phyloP scores from a whole-genome alignment of 805 yeast genomes.

The Yamadazyma scolyti region DNA sequence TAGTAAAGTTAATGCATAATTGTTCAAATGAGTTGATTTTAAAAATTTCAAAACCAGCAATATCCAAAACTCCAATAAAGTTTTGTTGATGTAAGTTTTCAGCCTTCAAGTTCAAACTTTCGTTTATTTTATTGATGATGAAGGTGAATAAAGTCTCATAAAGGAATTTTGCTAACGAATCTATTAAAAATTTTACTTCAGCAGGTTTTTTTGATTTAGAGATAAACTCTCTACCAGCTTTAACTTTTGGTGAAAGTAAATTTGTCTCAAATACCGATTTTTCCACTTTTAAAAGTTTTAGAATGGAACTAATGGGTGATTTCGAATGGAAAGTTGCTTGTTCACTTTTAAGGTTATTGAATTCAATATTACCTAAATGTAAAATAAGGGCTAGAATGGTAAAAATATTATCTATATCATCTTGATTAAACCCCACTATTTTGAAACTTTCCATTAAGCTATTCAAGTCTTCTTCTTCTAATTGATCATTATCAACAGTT shows the following conservation, averaged over 20 bases:
- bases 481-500: constrained; percentile 58
- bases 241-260: constrained; percentile 75
- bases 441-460: constrained; percentile 63
- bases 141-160: constrained; percentile 81
- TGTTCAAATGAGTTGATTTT: constrained; percentile 57
- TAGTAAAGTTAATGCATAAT: constrained; percentile 57
- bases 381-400: constrained; percentile 70
- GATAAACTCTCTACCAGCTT: constrained; percentile 86
- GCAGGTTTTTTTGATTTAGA: constrained; percentile 72
- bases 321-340: constrained; percentile 67
- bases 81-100: constrained; percentile 28
- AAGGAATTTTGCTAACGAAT: constrained; percentile 81
- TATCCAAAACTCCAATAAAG: constrained; percentile 56
- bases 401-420: constrained; percentile 58
- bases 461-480: constrained; percentile 68
- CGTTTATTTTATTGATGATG: constrained; percentile 73
- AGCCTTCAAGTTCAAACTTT: constrained; percentile 39
- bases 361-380: constrained; percentile 81
- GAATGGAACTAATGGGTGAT: constrained; percentile 46
- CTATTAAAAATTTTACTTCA: constrained; percentile 78
- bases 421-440: constrained; percentile 63
- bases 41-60: constrained; percentile 62
- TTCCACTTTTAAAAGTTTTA: constrained; percentile 63
- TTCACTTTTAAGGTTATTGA: constrained; percentile 62
- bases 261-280: constrained; percentile 49